Evolutionary conservation across 352 stramenopile genomes (phyloP).

Genomic region (Phytophthora boehmeriae): DNA sequence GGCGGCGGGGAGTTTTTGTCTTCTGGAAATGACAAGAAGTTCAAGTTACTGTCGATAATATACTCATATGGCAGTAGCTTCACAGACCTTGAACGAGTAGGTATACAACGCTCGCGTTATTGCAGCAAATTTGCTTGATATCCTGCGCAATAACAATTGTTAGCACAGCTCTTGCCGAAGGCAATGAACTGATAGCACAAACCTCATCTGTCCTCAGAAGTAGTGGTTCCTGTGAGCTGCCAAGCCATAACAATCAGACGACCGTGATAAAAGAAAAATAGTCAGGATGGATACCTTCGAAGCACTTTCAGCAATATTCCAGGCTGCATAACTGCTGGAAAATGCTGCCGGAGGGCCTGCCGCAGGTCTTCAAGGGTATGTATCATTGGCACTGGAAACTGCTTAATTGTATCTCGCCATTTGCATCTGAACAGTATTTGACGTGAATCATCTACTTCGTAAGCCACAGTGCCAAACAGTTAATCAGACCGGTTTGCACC

Average conservation of each 20-base stretch:
- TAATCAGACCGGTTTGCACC: background rate
- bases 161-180: background rate
- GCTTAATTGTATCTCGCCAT: slow-evolving; percentile 48
- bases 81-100: slow-evolving; percentile 35
- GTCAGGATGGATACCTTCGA: slow-evolving; percentile 33
- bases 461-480: background rate
- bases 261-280: background rate
- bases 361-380: slow-evolving; percentile 36
- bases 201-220: slow-evolving; percentile 36
- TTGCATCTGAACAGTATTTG: slow-evolving; percentile 73
- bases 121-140: slow-evolving; percentile 25
- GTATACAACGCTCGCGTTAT: slow-evolving; percentile 25
- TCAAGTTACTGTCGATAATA: background rate
- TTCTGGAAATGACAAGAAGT: too few species aligned
- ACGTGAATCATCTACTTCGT: slow-evolving; percentile 13
- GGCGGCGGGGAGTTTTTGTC: slow-evolving; percentile 2
- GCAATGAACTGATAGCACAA: background rate
- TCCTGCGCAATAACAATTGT: slow-evolving; percentile 19
- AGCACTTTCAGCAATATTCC: slow-evolving; percentile 40
- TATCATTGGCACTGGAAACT: slow-evolving; percentile 46
- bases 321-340: slow-evolving; percentile 37
- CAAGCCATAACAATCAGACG: slow-evolving; percentile 7
- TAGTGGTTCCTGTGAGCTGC: slow-evolving; percentile 28
- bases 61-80: background rate
- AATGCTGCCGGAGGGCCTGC: slow-evolving; percentile 41